Evolutionary conservation across 306 rosid genomes (phyloP), one percentile per base, ranked within the genome.

Genomic region (Sicyos baderoa): DNA sequence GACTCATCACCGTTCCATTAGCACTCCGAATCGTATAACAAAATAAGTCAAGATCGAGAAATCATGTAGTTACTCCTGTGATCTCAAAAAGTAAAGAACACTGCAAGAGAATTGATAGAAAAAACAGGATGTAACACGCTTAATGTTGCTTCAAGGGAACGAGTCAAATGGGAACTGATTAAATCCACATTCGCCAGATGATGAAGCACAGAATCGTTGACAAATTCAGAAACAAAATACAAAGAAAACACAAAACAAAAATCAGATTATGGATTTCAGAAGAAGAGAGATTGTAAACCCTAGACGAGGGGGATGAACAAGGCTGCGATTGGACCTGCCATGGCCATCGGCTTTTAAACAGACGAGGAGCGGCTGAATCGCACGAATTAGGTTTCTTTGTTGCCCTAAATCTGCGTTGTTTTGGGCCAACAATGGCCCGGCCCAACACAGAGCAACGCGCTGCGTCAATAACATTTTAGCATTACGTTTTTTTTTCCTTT

Each of bases 61-160:
- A 42, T 18, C 6, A 6, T 88, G 4, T 88, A 87, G 96, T 18
- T 87, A 95, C 82, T 60, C 74, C 23, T 25, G 52, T 50, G 52
- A 72, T 64, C 78, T 78, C 74, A 54, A 62, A 8, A 7, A 12
- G 6, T 48, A 72, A 29, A 7, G 35, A 58, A 47, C 57, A 47
- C 57, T 16, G 73, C 79, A 78, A 79, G 64, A 11, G 9, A 75
- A 12, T 17, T n/a, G 18, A n/a, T 13, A 1, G 54, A 78, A 72
- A 72, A 42, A 74, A 42, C 52, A 19, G 69, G 51, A 63, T 10
- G 77, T 90, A 84, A 82, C 95, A 89, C 89, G 14, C 47, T 66
- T 58, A 0, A 4, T 88, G 4, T 92, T 21, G 96, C 98, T 92
- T 92, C 98, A 81, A 89, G 96, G 96, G 98, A 92, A 92, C 96